These are phyloP conservation scores for Candolleomyces eurysporus DNA, from an alignment of 768 basidiomycete genomes.

Conservation along the genomic window DNA sequence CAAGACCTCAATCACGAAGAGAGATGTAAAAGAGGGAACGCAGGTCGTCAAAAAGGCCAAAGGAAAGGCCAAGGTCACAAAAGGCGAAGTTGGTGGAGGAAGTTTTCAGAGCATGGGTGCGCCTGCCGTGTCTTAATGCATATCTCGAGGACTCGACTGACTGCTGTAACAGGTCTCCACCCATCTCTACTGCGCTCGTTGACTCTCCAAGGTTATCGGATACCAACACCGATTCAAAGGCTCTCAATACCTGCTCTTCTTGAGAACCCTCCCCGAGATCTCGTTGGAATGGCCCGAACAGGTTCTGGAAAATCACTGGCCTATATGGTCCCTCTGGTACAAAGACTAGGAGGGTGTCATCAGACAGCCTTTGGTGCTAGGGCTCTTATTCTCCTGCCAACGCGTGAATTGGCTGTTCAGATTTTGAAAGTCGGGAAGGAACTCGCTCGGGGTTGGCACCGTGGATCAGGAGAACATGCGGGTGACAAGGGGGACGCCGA, in stretches of 20 bases:
- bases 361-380: constrained; percentile 78
- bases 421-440: constrained; percentile 94
- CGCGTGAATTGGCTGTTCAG: constrained; percentile 92
- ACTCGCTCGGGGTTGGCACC: constrained; percentile 78
- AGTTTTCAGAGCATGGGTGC: constrained; percentile 96
- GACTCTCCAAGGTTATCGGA: constrained; percentile 89
- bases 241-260: constrained; percentile 84
- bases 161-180: constrained; percentile 60
- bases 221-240: constrained; percentile 95
- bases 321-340: constrained; percentile 89
- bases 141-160: neutral
- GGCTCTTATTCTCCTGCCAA: constrained; percentile 86
- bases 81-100: constrained; percentile 85
- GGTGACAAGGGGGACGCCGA: constrained; percentile 67
- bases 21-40: constrained; percentile 73
- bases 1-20: constrained; percentile 63
- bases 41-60: constrained; percentile 76
- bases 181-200: constrained; percentile 82
- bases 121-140: constrained; percentile 21
- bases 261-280: constrained; percentile 80
- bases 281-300: constrained; percentile 98
- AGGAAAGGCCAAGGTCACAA: constrained; percentile 64
- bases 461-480: constrained; percentile 62
- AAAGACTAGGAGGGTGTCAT: constrained; percentile 81
- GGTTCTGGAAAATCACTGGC: constrained; percentile 98